Base-by-base conservation (phyloP, 2,329 filamentous ascomycete genomes). In the Fusarium temperatum region DNA sequence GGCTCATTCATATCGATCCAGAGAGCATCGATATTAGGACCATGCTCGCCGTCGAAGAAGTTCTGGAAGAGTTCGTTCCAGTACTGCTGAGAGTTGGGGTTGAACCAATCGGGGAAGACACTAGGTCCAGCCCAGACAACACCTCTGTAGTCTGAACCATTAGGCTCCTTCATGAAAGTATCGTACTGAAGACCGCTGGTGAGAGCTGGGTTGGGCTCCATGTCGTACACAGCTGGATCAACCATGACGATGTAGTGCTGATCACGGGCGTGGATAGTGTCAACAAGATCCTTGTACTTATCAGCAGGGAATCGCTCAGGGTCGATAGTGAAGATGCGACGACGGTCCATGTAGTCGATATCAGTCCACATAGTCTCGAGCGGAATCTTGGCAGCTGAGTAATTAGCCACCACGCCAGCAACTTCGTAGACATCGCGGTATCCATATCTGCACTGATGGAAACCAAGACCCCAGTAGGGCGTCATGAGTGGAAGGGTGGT, bases 201-300 rank as follows among this genome's bases (percentile, higher is more conserved):
- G 47, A 75, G 73, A 2, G 75, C 75, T 2, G 61, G 63, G 18
- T 86, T 82, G 2, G 84, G 76, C 30, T 82, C 82, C 68, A 87
- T 87, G 41, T 87, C 85, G 41, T 87, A 85, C 3, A 90, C 89
- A 6, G 92, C 91, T 24, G 92, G 92, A 74, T 96, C 94, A 2
- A 96, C 92, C 90, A 96, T 96, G 53, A 95, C 83, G 36, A 94
- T 87, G 72, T 93, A 94, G 53, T 92, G 88, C 79, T 94, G 92
- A 47, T 92, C 82, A 63, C 90, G 87, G 12, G 83, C 80, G 77
- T 95, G 93, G 1, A 96, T 86, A 28, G 92, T 89, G 41, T 88
- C 84, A 28, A 92, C 90, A 3, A 95, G 82, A 74, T 92, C 87
- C 42, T 89, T 90, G 84, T 94, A 88, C 80, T 88, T 87, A 1